These are phyloP conservation scores for Striga asiatica DNA, from an alignment of 257 asterid species.

Conservation along the genomic window DNA sequence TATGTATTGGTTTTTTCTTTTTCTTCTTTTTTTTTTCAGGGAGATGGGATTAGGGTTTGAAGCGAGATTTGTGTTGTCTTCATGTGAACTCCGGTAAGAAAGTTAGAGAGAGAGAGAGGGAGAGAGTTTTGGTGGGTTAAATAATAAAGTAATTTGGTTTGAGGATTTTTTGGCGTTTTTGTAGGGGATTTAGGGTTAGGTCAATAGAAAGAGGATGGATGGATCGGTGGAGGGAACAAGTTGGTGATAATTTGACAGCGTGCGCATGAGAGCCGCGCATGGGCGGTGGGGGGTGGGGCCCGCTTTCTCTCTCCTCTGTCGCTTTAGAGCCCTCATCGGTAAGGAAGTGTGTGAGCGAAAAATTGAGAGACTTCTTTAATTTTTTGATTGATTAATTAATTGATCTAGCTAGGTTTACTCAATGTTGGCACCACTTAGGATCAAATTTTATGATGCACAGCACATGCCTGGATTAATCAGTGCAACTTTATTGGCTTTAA, in stretches of 20 bases:
- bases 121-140: not conserved
- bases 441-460: too few relatives aligned
- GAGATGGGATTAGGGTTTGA: too few relatives aligned
- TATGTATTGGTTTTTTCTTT: not conserved
- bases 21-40: not conserved
- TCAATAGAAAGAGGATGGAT: slow-evolving; percentile 11
- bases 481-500: too few relatives aligned
- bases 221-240: not conserved
- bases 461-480: too few relatives aligned
- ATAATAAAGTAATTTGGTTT: not conserved
- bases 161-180: not conserved
- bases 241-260: slow-evolving; percentile 17
- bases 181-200: slow-evolving; percentile 41
- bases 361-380: too few relatives aligned
- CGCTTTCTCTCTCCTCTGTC: slow-evolving; percentile 24
- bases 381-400: too few relatives aligned
- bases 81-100: not conserved
- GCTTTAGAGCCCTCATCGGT: slow-evolving; percentile 1
- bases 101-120: too few relatives aligned
- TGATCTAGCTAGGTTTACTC: too few relatives aligned
- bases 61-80: not conserved
- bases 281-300: slow-evolving; percentile 32
- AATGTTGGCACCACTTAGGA: too few relatives aligned
- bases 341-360: too few relatives aligned
- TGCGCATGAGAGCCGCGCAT: slow-evolving; percentile 37